Evolutionary conservation across 345 rosid species (phyloP).

Genomic region (Cardamine chenopodiifolia): DNA sequence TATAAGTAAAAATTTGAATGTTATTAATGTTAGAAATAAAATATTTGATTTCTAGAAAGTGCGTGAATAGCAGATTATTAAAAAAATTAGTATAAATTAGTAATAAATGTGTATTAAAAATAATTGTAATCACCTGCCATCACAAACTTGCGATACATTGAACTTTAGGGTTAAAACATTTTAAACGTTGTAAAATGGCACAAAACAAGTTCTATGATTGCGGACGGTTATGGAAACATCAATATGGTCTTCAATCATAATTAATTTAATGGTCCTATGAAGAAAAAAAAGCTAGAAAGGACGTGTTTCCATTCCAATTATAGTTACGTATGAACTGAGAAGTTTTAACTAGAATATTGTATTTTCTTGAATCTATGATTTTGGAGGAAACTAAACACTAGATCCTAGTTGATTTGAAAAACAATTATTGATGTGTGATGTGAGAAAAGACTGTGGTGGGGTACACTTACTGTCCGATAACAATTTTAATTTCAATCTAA

Average conservation of each 20-base stretch:
- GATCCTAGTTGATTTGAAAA: constrained; percentile 16
- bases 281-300: background rate
- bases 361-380: background rate
- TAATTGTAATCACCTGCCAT: background rate
- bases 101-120: too few relatives aligned
- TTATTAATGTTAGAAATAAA: too few relatives aligned
- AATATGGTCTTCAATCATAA: background rate
- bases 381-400: background rate
- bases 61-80: background rate
- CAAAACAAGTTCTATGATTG: background rate
- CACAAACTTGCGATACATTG: background rate
- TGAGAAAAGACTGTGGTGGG: constrained; percentile 37
- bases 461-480: constrained; percentile 23
- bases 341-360: background rate
- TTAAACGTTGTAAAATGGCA: background rate
- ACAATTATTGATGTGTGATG: constrained; percentile 39
- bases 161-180: background rate
- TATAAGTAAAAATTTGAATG: too few relatives aligned
- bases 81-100: too few relatives aligned
- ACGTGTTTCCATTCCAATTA: constrained; percentile 1
- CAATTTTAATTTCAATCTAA: constrained; percentile 36
- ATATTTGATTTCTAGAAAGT: too few relatives aligned
- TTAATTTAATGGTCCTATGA: background rate
- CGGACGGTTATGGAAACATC: background rate
- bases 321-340: constrained; percentile 27